phyloP scores from a whole-genome alignment of 78 protist genomes.

The Dictyostelium discoideum region dicty_2.7 NC_007091.3:3255501-3256000 shows the following conservation, averaged over 20 bases:
- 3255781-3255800: background rate
- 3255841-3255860: background rate
- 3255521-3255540: too few relatives aligned
- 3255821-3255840: too few relatives aligned
- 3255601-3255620: background rate
- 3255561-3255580: background rate
- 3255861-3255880: background rate
- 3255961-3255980: constrained; percentile 62
- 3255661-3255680: background rate
- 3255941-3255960: constrained; percentile 23
- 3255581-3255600: background rate
- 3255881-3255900: background rate
- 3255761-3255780: background rate
- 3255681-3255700: background rate
- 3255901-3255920: background rate
- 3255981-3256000: constrained; percentile 35
- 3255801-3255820: background rate
- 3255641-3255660: background rate
- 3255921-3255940: constrained; percentile 19
- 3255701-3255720: background rate
- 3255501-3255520: background rate
- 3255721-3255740: background rate
- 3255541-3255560: background rate
- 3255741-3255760: background rate
- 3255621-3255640: background rate